phyloP scores from a whole-genome alignment of 1,284 basidiomycete genomes.

The Bjerkandera adusta region DNA sequence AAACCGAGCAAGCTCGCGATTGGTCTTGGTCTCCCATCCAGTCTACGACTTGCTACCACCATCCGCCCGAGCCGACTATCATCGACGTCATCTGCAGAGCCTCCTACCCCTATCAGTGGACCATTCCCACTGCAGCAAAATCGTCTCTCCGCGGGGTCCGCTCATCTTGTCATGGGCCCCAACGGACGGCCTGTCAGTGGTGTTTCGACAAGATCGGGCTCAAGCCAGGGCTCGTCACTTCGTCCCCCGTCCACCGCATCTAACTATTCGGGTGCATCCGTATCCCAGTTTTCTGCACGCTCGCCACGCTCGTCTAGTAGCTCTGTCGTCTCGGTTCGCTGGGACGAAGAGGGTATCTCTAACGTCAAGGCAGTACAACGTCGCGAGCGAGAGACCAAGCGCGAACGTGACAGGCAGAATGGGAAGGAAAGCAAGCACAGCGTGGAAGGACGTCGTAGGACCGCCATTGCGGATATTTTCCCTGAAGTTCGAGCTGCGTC shows the following conservation, averaged over 20 bases:
- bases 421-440: conserved; percentile 24
- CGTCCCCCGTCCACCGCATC: conserved; percentile 57
- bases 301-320: conserved; percentile 44
- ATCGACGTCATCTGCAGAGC: conserved; percentile 37
- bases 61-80: no score
- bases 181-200: conserved; percentile 37
- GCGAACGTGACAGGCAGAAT: conserved; percentile 17
- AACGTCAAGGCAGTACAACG: conserved; percentile 50
- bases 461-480: conserved; percentile 33
- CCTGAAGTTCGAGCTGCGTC: conserved; percentile 20
- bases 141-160: conserved; percentile 45
- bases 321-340: conserved; percentile 48
- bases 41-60: conserved; percentile 48
- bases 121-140: conserved; percentile 20
- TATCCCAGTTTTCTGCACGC: conserved; percentile 26
- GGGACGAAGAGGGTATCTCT: conserved; percentile 64
- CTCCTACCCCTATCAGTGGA: conserved; percentile 10
- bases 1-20: conserved; percentile 57
- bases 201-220: conserved; percentile 45
- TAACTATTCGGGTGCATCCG: background rate
- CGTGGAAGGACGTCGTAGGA: conserved; percentile 28
- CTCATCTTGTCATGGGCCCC: conserved; percentile 27
- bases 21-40: conserved; percentile 36
- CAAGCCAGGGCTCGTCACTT: conserved; percentile 43
- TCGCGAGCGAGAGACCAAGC: conserved; percentile 37